Evolutionary conservation across 2,329 filamentous ascomycete genomes (phyloP).

Genomic region (Metarhizium album): DNA sequence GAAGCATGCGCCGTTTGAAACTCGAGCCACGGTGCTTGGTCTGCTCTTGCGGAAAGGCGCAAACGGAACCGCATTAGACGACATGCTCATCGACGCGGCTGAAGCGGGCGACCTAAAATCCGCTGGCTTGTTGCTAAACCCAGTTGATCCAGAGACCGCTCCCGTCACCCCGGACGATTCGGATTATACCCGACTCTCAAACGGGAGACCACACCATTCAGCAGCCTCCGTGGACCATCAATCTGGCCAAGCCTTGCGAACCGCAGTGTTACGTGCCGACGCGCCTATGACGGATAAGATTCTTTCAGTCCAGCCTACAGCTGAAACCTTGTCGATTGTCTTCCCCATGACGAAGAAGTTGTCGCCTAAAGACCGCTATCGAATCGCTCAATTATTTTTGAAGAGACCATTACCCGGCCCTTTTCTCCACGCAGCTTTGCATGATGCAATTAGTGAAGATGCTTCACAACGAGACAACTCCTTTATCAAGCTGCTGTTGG

Average conservation of each 20-base stretch:
- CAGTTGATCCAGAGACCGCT: slow-evolving; percentile 28
- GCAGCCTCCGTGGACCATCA: slow-evolving; percentile 42
- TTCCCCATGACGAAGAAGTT: slow-evolving; percentile 39
- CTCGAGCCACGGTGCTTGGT: slow-evolving; percentile 32
- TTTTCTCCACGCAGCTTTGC: slow-evolving; percentile 37
- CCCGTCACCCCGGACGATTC: slow-evolving; percentile 8
- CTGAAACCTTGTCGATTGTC: slow-evolving; percentile 34
- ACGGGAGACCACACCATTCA: slow-evolving; percentile 24
- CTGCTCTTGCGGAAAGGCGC: slow-evolving; percentile 41
- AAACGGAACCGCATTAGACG: slow-evolving; percentile 32
- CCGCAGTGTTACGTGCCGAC: slow-evolving; percentile 36
- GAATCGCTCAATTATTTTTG: slow-evolving; percentile 40
- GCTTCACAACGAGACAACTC: slow-evolving; percentile 36
- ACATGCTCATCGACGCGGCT: slow-evolving; percentile 39
- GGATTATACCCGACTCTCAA: slow-evolving; percentile 11
- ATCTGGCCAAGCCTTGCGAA: slow-evolving; percentile 38
- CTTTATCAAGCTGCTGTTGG: slow-evolving; percentile 41
- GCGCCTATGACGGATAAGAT: slow-evolving; percentile 33
- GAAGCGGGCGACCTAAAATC: slow-evolving; percentile 37
- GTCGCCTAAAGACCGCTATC: slow-evolving; percentile 30
- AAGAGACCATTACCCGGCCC: slow-evolving; percentile 34
- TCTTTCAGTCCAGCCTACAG: slow-evolving; percentile 33
- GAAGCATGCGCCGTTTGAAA: slow-evolving; percentile 33
- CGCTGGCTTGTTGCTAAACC: slow-evolving; percentile 37
- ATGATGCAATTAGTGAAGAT: slow-evolving; percentile 40